These are phyloP conservation scores for Penicillium mononematosum DNA, from an alignment of 495 filamentous ascomycete genomes.

Conservation along the genomic window DNA sequence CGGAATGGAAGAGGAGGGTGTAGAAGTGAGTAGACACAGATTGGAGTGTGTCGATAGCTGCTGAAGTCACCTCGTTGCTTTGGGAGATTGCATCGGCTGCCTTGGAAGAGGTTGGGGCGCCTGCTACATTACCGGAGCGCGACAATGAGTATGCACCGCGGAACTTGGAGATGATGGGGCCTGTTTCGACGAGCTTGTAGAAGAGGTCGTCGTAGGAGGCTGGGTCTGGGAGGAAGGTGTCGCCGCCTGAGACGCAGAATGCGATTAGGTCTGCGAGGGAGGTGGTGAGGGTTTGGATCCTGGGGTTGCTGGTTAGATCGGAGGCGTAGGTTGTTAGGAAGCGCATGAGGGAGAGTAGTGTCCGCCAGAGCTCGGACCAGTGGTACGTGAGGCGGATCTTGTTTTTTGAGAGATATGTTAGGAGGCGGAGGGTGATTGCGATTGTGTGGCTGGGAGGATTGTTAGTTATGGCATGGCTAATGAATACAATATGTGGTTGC, in stretches of 20 bases:
- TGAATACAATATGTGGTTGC: neutral
- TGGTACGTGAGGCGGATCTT: conserved; percentile 80
- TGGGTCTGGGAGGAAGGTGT: conserved; percentile 88
- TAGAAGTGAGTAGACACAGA: conserved; percentile 86
- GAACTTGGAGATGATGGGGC: conserved; percentile 81
- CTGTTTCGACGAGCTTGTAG: conserved; percentile 94
- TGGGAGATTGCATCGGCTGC: conserved; percentile 12
- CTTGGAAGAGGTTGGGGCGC: conserved; percentile 11
- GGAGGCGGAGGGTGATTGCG: conserved; percentile 74
- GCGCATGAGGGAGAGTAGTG: conserved; percentile 81
- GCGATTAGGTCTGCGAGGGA: conserved; percentile 79
- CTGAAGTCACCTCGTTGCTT: conserved; percentile 31
- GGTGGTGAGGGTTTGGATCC: conserved; percentile 53
- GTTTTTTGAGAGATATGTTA: conserved; percentile 79
- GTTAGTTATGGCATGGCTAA: conserved; percentile 3
- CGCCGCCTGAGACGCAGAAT: conserved; percentile 80
- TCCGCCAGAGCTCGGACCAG: conserved; percentile 94
- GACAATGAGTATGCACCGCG: conserved; percentile 62
- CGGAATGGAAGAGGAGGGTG: conserved; percentile 67
- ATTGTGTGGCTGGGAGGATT: conserved; percentile 47
- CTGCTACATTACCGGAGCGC: conserved; percentile 1
- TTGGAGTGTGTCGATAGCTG: conserved; percentile 78
- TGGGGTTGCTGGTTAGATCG: conserved; percentile 63
- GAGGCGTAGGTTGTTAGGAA: conserved; percentile 83
- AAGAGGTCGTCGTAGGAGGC: conserved; percentile 93